Percentiles rank a stretch among this genome's conserved stretches.
Conservation (phyloP, 192 early-diverging fungal species). For the Endogone sp. region DNA sequence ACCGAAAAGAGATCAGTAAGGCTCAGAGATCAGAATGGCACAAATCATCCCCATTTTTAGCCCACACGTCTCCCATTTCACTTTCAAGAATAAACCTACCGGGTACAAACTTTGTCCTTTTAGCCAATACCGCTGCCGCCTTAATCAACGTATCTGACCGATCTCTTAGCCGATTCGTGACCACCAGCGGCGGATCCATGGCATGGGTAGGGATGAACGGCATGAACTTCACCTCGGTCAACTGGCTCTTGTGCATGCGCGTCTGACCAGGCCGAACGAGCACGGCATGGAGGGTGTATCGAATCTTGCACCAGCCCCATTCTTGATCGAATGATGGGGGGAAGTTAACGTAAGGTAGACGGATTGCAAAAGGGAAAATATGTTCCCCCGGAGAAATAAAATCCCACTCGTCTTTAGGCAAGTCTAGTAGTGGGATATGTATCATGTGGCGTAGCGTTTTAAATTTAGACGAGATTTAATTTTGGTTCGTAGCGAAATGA, state of each 20-base stretch:
- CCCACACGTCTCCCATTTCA: neutral
- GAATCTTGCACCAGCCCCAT: constrained; percentile 30
- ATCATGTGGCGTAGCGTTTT: too few species aligned
- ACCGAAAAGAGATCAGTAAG: too few species aligned
- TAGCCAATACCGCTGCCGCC: neutral
- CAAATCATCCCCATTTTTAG: neutral
- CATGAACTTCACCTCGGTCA: neutral
- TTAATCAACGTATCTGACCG: neutral
- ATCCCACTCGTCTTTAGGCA: constrained; percentile 31
- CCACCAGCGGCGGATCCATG: neutral
- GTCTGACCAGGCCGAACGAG: constrained; percentile 18
- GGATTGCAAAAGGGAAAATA: constrained; percentile 34
- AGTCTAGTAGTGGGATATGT: neutral
- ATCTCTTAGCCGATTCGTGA: neutral
- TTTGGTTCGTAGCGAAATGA: neutral
- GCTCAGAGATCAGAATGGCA: too few species aligned
- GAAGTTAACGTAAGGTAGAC: constrained; percentile 30
- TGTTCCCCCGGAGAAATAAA: constrained; percentile 26
- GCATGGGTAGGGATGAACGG: neutral
- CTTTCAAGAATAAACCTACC: neutral
- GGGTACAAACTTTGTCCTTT: neutral
- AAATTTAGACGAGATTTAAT: neutral
- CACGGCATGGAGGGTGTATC: constrained; percentile 29
- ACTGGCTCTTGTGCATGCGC: neutral
- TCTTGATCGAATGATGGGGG: constrained; percentile 34